Percentiles rank a stretch among this genome's conserved stretches.
These are phyloP conservation scores for Didymella pinodella DNA, from an alignment of 2,329 filamentous ascomycete genomes.

Conservation along the genomic window DNA sequence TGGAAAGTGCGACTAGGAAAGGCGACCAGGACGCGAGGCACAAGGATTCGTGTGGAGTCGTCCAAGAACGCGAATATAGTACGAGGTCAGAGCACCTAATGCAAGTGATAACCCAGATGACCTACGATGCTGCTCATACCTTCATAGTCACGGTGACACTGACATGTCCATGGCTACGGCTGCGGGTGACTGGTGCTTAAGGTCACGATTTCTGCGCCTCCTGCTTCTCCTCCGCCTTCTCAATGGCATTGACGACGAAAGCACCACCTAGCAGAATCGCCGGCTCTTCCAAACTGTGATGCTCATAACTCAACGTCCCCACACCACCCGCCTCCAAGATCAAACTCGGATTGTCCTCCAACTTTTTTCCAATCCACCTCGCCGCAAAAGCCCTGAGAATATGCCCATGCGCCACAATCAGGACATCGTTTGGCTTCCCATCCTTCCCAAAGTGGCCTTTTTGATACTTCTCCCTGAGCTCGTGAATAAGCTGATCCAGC, in stretches of 20 bases:
- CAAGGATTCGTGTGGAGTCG: neutral
- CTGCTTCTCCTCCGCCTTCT: conserved; percentile 47
- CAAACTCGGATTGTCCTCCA: conserved; percentile 79
- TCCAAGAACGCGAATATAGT: neutral
- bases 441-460: conserved; percentile 56
- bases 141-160: neutral
- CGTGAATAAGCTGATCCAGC: conserved; percentile 76
- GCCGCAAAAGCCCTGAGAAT: conserved; percentile 88
- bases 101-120: neutral
- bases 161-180: neutral
- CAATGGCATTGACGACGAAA: conserved; percentile 60
- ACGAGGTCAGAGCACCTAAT: conserved; percentile 6
- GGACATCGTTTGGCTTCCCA: conserved; percentile 67
- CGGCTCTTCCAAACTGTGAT: conserved; percentile 59
- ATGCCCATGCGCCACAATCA: conserved; percentile 89
- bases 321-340: conserved; percentile 74
- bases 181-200: neutral
- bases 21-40: neutral
- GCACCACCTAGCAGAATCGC: conserved; percentile 61
- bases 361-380: conserved; percentile 77
- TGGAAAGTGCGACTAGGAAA: neutral
- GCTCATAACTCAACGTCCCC: conserved; percentile 62
- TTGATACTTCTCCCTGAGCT: conserved; percentile 68
- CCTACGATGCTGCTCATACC: neutral
- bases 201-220: conserved; percentile 5